phyloP scores from a whole-genome alignment of 1,284 basidiomycete genomes.

The Boletellus sp. region DNA sequence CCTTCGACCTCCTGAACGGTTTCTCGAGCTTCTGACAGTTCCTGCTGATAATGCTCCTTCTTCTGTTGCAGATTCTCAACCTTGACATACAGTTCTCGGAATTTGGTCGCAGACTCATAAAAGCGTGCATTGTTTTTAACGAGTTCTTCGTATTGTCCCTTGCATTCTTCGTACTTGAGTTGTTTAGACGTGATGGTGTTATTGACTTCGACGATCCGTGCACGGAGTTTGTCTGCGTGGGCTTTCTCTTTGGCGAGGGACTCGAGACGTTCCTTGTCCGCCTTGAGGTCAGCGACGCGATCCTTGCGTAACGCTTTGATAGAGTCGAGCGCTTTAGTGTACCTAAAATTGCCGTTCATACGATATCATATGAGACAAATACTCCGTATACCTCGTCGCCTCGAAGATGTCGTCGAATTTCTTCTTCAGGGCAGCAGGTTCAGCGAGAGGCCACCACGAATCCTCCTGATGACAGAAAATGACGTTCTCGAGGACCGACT shows the following conservation, averaged over 20 bases:
- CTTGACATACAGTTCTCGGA: slow-evolving; percentile 78
- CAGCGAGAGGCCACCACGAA: slow-evolving; percentile 95
- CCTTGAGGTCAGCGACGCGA: slow-evolving; percentile 84
- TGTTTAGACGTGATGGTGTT: slow-evolving; percentile 68
- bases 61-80: slow-evolving; percentile 67
- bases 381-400: slow-evolving; percentile 72
- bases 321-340: slow-evolving; percentile 94
- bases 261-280: slow-evolving; percentile 86
- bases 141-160: slow-evolving; percentile 60
- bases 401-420: slow-evolving; percentile 99
- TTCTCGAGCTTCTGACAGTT: slow-evolving; percentile 63
- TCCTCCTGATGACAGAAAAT: slow-evolving; percentile 99
- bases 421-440: slow-evolving; percentile 91
- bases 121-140: slow-evolving; percentile 78
- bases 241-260: slow-evolving; percentile 82
- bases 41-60: slow-evolving; percentile 51
- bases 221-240: slow-evolving; percentile 80
- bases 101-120: slow-evolving; percentile 80
- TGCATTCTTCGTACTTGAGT: slow-evolving; percentile 71
- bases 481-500: slow-evolving; percentile 96
- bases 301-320: slow-evolving; percentile 92
- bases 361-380: neutral
- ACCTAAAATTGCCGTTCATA: slow-evolving; percentile 46
- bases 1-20: slow-evolving; percentile 75
- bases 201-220: slow-evolving; percentile 64